A percentile compares a stretch with the other conserved stretches of the same genome.
phyloP scores from a whole-genome alignment of 2,329 filamentous ascomycete genomes.

The Alternaria ventricosa region DNA sequence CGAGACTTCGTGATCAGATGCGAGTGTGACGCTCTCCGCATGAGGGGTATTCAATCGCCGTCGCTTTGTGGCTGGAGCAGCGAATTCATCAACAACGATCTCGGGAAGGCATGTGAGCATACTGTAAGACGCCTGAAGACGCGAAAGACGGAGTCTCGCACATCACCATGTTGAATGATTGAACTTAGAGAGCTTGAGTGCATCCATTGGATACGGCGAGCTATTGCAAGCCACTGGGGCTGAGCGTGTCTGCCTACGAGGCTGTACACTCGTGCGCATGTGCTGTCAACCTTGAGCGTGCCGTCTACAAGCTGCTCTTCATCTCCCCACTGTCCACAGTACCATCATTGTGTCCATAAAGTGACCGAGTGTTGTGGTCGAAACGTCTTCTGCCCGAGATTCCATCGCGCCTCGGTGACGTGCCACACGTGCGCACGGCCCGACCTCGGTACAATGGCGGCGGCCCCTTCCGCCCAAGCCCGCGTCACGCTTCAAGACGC shows the following conservation, averaged over 20 bases:
- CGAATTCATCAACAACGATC: neutral
- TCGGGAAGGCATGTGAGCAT: neutral
- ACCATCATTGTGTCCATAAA: neutral
- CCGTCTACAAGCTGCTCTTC: neutral
- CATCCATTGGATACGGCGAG: too few species aligned
- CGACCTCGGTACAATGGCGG: neutral
- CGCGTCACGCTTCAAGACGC: conserved; percentile 11
- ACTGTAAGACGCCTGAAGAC: neutral
- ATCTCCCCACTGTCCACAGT: neutral
- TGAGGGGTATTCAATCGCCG: neutral
- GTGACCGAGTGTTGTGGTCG: neutral
- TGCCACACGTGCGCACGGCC: neutral
- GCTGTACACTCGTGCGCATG: neutral
- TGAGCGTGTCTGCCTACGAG: neutral
- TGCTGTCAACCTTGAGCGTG: neutral
- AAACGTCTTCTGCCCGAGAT: neutral
- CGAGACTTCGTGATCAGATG: too few species aligned
- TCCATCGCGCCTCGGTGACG: neutral
- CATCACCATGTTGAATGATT: neutral
- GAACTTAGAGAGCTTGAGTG: neutral
- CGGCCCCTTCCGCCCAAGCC: conserved; percentile 7
- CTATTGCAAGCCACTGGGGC: neutral
- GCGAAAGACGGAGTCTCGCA: neutral
- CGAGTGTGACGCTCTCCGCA: neutral
- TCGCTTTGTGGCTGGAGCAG: neutral